These are phyloP conservation scores for Flueggea neowawraea DNA, from an alignment of 441 rosid species.

Conservation along the genomic window DNA sequence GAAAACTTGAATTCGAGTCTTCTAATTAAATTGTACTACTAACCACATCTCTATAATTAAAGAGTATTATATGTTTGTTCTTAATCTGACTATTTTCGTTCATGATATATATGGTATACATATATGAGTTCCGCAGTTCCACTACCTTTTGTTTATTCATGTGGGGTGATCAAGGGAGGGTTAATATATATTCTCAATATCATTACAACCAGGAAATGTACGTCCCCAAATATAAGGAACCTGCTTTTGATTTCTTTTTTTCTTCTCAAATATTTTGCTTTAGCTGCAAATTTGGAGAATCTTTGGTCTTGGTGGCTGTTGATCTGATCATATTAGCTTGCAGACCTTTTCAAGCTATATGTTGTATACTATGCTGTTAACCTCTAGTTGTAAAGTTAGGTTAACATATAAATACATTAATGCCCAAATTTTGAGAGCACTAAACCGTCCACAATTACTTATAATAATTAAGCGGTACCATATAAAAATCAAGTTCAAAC, in stretches of 20 bases:
- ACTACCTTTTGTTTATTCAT: too few relatives aligned
- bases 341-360: conserved; percentile 6
- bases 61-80: too few relatives aligned
- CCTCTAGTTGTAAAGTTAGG: conserved; percentile 25
- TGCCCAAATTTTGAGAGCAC: neutral
- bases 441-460: neutral
- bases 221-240: neutral
- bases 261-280: conserved; percentile 3
- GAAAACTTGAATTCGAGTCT: too few relatives aligned
- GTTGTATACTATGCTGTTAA: neutral
- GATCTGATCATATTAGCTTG: conserved; percentile 1
- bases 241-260: neutral
- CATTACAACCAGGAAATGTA: too few relatives aligned
- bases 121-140: too few relatives aligned
- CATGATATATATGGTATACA: too few relatives aligned
- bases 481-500: conserved; percentile 6
- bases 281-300: conserved; percentile 18
- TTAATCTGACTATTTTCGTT: too few relatives aligned
- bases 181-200: neutral
- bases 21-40: too few relatives aligned
- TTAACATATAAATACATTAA: neutral
- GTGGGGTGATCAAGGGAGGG: too few relatives aligned
- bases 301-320: conserved; percentile 9
- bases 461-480: conserved; percentile 7
- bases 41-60: too few relatives aligned